phyloP scores from a whole-genome alignment of 1,284 basidiomycete genomes.

The Trametes sp. region DNA sequence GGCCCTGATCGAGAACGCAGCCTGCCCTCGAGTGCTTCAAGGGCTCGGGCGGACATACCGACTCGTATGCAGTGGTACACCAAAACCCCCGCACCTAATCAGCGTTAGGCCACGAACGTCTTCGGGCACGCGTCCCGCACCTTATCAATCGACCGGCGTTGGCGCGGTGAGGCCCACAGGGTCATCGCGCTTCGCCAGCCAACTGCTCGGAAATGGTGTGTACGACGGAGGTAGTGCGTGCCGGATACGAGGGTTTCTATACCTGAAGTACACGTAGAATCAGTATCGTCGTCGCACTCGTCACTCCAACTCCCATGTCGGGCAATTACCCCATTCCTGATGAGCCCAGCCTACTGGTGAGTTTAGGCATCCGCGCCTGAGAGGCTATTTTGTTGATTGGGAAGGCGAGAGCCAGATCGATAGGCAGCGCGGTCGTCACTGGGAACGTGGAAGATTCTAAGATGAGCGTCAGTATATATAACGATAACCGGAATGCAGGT shows the following conservation, averaged over 20 bases:
- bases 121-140: not conserved
- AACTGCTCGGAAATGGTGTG: not conserved
- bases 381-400: constrained; percentile 10
- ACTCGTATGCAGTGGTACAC: not conserved
- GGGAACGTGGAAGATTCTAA: constrained; percentile 4
- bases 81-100: constrained; percentile 1
- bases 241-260: constrained; percentile 3
- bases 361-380: constrained; percentile 22
- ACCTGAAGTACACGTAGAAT: not conserved
- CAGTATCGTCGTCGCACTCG: not conserved
- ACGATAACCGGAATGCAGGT: not conserved
- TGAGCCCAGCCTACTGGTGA: constrained; percentile 13
- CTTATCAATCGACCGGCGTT: constrained; percentile 2
- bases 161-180: not conserved
- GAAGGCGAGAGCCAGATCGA: constrained; percentile 9
- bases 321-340: constrained; percentile 3
- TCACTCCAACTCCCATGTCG: constrained; percentile 1
- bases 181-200: constrained; percentile 8
- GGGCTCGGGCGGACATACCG: not conserved
- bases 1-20: constrained; percentile 17
- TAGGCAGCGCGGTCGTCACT: not conserved
- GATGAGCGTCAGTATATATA: constrained; percentile 13
- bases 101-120: not conserved
- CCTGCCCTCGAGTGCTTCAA: not conserved
- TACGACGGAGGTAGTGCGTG: constrained; percentile 2